These are phyloP conservation scores for Ganoderma lucidum DNA, from an alignment of 1,284 basidiomycete species.

Conservation along the genomic window DNA sequence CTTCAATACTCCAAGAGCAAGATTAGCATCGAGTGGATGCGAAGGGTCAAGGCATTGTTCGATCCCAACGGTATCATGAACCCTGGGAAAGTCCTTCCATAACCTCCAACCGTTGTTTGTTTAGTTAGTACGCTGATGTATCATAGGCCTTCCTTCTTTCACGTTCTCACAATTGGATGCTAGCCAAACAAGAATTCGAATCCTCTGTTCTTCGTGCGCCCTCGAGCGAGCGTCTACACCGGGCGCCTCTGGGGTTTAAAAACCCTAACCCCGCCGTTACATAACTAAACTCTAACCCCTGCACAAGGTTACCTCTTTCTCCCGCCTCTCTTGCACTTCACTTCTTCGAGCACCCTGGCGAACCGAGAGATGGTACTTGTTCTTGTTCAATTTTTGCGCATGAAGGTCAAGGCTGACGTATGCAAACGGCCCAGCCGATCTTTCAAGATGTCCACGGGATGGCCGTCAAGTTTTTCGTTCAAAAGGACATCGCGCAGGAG, in stretches of 20 bases:
- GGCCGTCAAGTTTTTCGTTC: constrained; percentile 81
- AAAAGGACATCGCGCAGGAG: constrained; percentile 75
- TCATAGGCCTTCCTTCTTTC: not conserved
- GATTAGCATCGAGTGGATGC: constrained; percentile 89
- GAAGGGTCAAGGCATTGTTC: constrained; percentile 88
- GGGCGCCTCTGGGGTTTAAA: constrained; percentile 31
- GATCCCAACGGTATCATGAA: constrained; percentile 95
- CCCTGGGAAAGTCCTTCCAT: constrained; percentile 80
- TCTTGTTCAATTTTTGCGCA: not conserved
- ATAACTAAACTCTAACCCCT: constrained; percentile 42
- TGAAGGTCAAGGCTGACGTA: constrained; percentile 15
- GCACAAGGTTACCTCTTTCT: constrained; percentile 35
- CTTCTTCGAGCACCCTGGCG: constrained; percentile 3
- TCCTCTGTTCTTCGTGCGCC: no score
- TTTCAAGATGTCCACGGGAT: constrained; percentile 71
- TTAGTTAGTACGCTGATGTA: constrained; percentile 25
- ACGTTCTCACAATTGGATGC: not conserved
- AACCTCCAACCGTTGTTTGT: constrained; percentile 11
- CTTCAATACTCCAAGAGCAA: constrained; percentile 89
- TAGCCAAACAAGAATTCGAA: not conserved
- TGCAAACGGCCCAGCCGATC: constrained; percentile 53
- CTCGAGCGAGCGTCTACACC: not conserved
- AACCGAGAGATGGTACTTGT: constrained; percentile 36
- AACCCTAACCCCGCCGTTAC: constrained; percentile 43
- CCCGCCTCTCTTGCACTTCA: constrained; percentile 3